Base-by-base conservation (phyloP, 768 basidiomycete genomes). In the Strobilomyces confusus region DNA sequence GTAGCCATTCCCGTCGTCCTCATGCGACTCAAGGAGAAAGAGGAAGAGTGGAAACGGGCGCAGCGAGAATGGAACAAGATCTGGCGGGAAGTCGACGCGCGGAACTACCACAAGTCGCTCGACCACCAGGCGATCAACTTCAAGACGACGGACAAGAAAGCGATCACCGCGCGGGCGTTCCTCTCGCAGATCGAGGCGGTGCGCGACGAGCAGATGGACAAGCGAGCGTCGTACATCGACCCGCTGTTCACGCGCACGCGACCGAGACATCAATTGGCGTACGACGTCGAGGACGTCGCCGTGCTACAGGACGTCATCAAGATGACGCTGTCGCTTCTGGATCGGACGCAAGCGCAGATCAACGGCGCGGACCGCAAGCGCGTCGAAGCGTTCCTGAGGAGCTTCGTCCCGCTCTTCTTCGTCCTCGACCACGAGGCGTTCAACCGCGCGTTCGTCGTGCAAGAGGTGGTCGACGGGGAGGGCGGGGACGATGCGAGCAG, bases 61-160 rank as follows among this genome's bases (percentile, higher is more conserved):
- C 93, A 97, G 68, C 72, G 93, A 48, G 97, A 97, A 72, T 99
- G 97, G 97, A 98, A 98, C 73, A 91, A 95, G 69, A 89, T 98
- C 48, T 99, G 97, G 97, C 76, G 95, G 47, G 95, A 97, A 72
- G 92, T 95, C 26, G 92, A 98, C 62, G 90, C 91, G 25, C 80
- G 90, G 61, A 98, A 98, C 72, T 98, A 90, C 65, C 81, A 85
- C 72, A 94, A 93, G 76, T 87, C 89, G 48, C 78, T 98, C 62
- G 95, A 99, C 67, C 92, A 95, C 63, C 92, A 95, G 67, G 90
- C 86, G 9, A 88, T 95, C 65, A 80, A 81, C 46, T 98, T 95
- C 82, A 95, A 94, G 75, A 77, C 81, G 33, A 80, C 78, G 34
- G 97, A 99, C 74, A 98, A 98, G 80, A 91, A 89, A 64, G 78